A percentile compares a stretch with the other conserved stretches of the same genome.
phyloP scores from a whole-genome alignment of 306 rosid species.

The Hippophae tibetana region DNA sequence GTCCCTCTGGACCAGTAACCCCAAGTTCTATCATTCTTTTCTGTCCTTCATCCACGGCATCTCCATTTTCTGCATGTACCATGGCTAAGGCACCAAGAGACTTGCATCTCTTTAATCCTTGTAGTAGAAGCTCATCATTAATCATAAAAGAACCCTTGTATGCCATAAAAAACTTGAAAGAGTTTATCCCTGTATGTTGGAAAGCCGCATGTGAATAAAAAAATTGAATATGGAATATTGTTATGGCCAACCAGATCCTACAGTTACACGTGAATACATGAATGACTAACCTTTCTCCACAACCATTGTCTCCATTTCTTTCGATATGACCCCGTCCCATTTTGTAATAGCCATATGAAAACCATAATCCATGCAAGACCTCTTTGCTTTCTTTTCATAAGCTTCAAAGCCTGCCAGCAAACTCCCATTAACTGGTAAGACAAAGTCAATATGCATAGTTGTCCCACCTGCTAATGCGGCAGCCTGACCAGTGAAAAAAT shows the following conservation, averaged over 20 bases:
- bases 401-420: conserved; percentile 68
- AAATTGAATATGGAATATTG: conserved; percentile 2
- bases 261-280: conserved; percentile 13
- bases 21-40: conserved; percentile 86
- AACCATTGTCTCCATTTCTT: conserved; percentile 80
- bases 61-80: conserved; percentile 99
- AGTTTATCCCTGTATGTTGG: conserved; percentile 63
- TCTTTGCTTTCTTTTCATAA: conserved; percentile 62
- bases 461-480: conserved; percentile 99
- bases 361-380: conserved; percentile 90
- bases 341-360: conserved; percentile 96
- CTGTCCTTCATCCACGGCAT: conserved; percentile 84
- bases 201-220: background rate
- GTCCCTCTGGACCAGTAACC: conserved; percentile 95
- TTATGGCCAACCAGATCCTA: background rate
- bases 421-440: conserved; percentile 64
- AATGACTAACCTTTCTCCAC: conserved; percentile 65
- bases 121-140: conserved; percentile 72
- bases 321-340: conserved; percentile 74
- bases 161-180: conserved; percentile 93
- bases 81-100: conserved; percentile 94
- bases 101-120: conserved; percentile 83
- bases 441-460: conserved; percentile 92
- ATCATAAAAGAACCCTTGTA: conserved; percentile 84
- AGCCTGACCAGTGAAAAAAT: conserved; percentile 94